Conservation (phyloP, 345 rosid species). For the Brassica juncea region DNA sequence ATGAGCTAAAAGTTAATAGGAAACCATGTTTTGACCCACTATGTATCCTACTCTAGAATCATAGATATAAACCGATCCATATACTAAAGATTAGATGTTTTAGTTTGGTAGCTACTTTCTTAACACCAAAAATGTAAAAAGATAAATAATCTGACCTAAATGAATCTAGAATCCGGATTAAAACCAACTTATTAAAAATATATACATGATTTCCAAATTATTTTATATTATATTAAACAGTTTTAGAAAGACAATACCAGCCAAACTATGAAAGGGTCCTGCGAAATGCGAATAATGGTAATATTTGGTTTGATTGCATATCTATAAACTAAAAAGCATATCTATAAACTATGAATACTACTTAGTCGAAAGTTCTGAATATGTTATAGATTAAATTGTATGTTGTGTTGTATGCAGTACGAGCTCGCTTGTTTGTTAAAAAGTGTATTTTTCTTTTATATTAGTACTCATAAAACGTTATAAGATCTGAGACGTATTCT, state of each 20-base stretch:
- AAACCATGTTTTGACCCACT: background rate
- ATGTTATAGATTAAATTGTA: background rate
- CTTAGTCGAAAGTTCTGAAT: constrained; percentile 9
- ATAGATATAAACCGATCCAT: background rate
- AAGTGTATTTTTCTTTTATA: background rate
- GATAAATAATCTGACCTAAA: background rate
- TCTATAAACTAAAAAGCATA: background rate
- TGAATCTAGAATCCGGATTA: background rate
- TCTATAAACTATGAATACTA: background rate
- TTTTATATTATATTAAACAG: background rate
- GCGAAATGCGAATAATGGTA: background rate
- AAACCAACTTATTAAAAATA: background rate
- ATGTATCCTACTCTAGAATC: background rate
- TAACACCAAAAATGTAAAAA: too few species aligned
- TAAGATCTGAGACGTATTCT: background rate
- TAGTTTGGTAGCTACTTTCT: background rate
- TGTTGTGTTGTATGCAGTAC: background rate
- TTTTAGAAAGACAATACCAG: background rate
- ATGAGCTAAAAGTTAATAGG: background rate
- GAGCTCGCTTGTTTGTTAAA: background rate
- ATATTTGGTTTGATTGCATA: background rate
- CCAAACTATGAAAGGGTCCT: background rate
- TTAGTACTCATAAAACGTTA: background rate
- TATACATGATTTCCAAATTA: background rate
- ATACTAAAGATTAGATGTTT: background rate